A percentile compares a stretch with the other conserved stretches of the same genome.
Conservation (phyloP, 2,329 filamentous ascomycete species). For the Didymella sp. region DNA sequence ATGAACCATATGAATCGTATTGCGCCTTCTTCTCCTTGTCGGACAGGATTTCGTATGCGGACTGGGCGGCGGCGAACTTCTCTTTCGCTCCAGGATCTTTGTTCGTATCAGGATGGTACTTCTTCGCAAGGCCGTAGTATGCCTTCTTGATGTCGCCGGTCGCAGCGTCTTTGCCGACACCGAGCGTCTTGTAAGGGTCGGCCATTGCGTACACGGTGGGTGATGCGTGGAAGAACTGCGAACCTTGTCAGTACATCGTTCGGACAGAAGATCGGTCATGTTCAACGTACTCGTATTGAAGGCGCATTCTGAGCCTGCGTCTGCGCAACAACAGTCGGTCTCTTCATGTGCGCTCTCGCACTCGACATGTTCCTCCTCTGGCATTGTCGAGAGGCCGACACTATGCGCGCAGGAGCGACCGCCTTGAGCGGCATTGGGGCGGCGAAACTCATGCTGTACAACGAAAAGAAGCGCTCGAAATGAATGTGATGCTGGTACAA, state of each 20-base stretch:
- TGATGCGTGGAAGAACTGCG: slow-evolving; percentile 50
- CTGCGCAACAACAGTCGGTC: slow-evolving; percentile 33
- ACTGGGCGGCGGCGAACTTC: slow-evolving; percentile 90
- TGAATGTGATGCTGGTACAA: slow-evolving; percentile 25
- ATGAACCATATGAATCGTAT: slow-evolving; percentile 87
- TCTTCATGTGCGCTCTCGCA: slow-evolving; percentile 33
- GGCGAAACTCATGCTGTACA: slow-evolving; percentile 44
- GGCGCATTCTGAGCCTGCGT: slow-evolving; percentile 31
- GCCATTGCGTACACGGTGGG: slow-evolving; percentile 68
- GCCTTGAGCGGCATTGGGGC: slow-evolving; percentile 46
- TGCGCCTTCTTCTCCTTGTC: slow-evolving; percentile 93
- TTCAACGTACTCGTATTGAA: slow-evolving; percentile 41
- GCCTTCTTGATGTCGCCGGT: slow-evolving; percentile 94
- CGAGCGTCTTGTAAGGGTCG: slow-evolving; percentile 87
- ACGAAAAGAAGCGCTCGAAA: slow-evolving; percentile 7
- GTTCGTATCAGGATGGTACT: slow-evolving; percentile 97
- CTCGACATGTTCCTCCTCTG: slow-evolving; percentile 42
- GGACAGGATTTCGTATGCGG: slow-evolving; percentile 90
- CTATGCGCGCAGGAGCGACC: slow-evolving; percentile 42
- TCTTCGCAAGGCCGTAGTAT: slow-evolving; percentile 97
- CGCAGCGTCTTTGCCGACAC: slow-evolving; percentile 81
- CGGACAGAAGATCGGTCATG: too few species aligned
- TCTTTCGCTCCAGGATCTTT: slow-evolving; percentile 94
- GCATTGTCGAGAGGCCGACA: slow-evolving; percentile 39
- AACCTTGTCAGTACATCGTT: slow-evolving; percentile 22